phyloP scores from a whole-genome alignment of 768 basidiomycete genomes.

The Suillus placidus region DNA sequence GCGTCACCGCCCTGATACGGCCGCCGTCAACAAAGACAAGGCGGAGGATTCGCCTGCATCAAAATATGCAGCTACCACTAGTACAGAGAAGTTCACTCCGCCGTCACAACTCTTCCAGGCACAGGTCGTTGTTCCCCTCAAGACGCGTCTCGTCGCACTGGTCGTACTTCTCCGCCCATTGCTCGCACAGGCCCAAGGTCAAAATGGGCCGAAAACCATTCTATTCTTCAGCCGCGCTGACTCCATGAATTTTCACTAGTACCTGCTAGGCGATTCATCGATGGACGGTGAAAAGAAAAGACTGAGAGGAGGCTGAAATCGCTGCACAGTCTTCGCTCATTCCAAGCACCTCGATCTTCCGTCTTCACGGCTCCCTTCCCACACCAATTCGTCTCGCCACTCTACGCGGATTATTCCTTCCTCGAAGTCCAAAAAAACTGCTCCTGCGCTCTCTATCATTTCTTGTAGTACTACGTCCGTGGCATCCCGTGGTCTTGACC shows the following conservation, averaged over 20 bases:
- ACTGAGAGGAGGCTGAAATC: constrained; percentile 43
- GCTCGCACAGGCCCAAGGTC: constrained; percentile 59
- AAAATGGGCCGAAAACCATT: constrained; percentile 72
- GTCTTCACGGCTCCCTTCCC: constrained; percentile 87
- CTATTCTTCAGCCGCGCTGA: constrained; percentile 97
- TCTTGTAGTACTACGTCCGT: constrained; percentile 97
- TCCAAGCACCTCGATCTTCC: constrained; percentile 79
- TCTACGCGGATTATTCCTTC: constrained; percentile 69
- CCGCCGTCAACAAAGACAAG: constrained; percentile 89
- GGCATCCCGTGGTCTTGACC: constrained; percentile 95
- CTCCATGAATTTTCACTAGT: constrained; percentile 94
- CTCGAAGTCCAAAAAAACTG: constrained; percentile 30
- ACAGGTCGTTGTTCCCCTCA: constrained; percentile 86
- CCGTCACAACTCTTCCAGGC: constrained; percentile 60
- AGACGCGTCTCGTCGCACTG: constrained; percentile 75
- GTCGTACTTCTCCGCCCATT: constrained; percentile 32
- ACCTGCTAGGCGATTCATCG: constrained; percentile 66
- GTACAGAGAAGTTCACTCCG: too few species aligned
- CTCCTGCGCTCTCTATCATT: constrained; percentile 64
- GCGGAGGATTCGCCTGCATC: too few species aligned
- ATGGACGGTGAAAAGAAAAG: constrained; percentile 53
- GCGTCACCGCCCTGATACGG: constrained; percentile 87
- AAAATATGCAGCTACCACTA: too few species aligned
- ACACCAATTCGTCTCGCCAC: constrained; percentile 78
- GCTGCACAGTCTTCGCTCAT: constrained; percentile 75